These are phyloP conservation scores for Daldinia vernicosa DNA, from an alignment of 495 filamentous ascomycete species.

Conservation along the genomic window DNA sequence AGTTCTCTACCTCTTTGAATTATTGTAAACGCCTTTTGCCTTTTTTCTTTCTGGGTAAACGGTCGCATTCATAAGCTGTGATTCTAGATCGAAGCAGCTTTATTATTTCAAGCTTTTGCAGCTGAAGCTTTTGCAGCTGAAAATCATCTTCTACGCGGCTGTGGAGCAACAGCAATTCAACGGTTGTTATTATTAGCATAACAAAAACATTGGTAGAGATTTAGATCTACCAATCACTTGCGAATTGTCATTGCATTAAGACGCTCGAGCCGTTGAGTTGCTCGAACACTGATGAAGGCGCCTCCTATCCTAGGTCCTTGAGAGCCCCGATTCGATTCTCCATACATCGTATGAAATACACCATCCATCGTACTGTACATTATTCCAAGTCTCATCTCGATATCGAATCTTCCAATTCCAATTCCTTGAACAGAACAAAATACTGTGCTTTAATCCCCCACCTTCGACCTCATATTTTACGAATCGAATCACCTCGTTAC, in stretches of 20 bases:
- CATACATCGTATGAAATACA: not conserved
- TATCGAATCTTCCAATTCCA: slow-evolving; percentile 17
- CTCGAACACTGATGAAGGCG: slow-evolving; percentile 35
- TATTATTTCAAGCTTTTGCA: not conserved
- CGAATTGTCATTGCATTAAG: slow-evolving; percentile 23
- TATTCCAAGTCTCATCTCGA: slow-evolving; percentile 11
- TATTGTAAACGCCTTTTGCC: slow-evolving; percentile 16
- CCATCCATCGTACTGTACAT: not conserved
- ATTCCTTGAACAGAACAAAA: slow-evolving; percentile 2
- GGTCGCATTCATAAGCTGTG: slow-evolving; percentile 10
- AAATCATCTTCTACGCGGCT: slow-evolving; percentile 5
- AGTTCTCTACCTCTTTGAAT: not conserved
- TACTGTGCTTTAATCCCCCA: not conserved
- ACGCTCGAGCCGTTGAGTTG: slow-evolving; percentile 38
- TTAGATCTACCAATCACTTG: slow-evolving; percentile 4
- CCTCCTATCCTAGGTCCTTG: slow-evolving; percentile 23
- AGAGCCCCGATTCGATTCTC: slow-evolving; percentile 17
- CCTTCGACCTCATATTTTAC: not conserved
- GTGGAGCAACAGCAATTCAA: too few relatives aligned
- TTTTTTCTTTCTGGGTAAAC: not conserved
- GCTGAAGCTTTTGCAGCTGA: not conserved
- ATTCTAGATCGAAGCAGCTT: slow-evolving; percentile 7
- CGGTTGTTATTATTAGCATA: not conserved
- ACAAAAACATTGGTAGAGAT: slow-evolving; percentile 5
- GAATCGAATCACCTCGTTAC: not conserved